Base-by-base conservation (phyloP, 2,329 filamentous ascomycete species). In the Penicillium rolfsii region DNA sequence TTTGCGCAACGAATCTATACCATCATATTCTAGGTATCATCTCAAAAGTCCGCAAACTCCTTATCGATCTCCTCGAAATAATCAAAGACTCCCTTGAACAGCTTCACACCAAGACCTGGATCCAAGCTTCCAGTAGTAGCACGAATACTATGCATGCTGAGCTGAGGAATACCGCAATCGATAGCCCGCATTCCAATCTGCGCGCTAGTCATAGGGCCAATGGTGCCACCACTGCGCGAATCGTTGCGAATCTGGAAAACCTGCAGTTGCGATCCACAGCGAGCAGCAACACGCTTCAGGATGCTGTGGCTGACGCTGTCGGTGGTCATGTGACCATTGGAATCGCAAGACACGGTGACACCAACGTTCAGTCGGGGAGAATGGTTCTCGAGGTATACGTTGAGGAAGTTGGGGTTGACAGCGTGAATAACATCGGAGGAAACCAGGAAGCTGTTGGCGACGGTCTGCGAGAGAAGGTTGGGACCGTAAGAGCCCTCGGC, bases 241-340 rank as follows among this genome's bases (percentile, higher is more conserved):
- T 98, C 95, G 74, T 98, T 99, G 59, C 95, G 83, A 74, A 98
- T 98, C 83, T 96, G 93, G 83, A 98, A 98, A 5, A 90, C 82
- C 78, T 98, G 95, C 57, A 96, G 83, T 52, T 84, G 86, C 59
- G 86, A 87, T 54, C 82, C 91, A 63, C 83, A 85, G 61, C 91
- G 87, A 67, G 93, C 88, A 7, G 92, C 93, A 41, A 96, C 86
- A 28, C 91, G 85, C 67, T 89, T 86, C 38, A 98, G 81, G 62
- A 98, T 85, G 4, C 92, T 88, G 4, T 91, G 91, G 11, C 91
- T 95, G 19, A 97, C 87, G 58, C 89, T 87, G 73, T 98, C 93
- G 3, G 94, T 97, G 3, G 94, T 97, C 91, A 97, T 97, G 79
- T 98, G 92, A 4, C 92, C 95, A 72, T 97, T 97, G 55, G 88